Evolutionary conservation across 2,329 filamentous ascomycete species (phyloP).

Genomic region (Monilinia fructigena): DNA sequence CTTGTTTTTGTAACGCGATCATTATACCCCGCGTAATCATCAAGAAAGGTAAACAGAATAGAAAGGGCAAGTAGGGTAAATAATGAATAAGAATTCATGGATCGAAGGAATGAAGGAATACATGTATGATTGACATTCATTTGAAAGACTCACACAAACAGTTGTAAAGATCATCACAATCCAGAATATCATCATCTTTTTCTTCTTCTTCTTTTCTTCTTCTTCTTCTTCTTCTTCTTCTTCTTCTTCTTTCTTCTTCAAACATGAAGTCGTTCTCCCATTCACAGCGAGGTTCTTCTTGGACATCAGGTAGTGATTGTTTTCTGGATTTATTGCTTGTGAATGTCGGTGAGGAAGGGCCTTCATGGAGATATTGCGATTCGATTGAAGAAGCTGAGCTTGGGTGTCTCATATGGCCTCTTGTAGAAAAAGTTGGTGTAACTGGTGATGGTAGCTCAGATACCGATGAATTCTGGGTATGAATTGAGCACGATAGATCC

Average conservation of each 20-base stretch:
- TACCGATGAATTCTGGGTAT: slow-evolving; percentile 47
- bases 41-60: not conserved
- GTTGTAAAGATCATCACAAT: slow-evolving; percentile 54
- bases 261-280: slow-evolving; percentile 57
- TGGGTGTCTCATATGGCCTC: slow-evolving; percentile 62
- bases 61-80: not conserved
- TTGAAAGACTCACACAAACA: slow-evolving; percentile 68
- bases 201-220: slow-evolving; percentile 34
- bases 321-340: slow-evolving; percentile 56
- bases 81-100: not conserved
- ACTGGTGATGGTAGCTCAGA: slow-evolving; percentile 65
- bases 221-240: slow-evolving; percentile 49
- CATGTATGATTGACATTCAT: not conserved
- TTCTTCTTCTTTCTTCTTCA: slow-evolving; percentile 35
- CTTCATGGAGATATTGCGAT: slow-evolving; percentile 52
- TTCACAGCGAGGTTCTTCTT: slow-evolving; percentile 73
- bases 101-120: not conserved
- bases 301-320: slow-evolving; percentile 72
- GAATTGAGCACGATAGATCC: slow-evolving; percentile 37
- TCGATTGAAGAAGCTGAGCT: slow-evolving; percentile 80
- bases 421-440: slow-evolving; percentile 64
- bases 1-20: not conserved
- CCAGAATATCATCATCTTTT: slow-evolving; percentile 4
- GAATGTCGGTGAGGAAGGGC: slow-evolving; percentile 57
- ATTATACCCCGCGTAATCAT: slow-evolving; percentile 21